Base-by-base conservation (phyloP, 2,329 filamentous ascomycete genomes). In the Aspergillus hiratsukae region DNA sequence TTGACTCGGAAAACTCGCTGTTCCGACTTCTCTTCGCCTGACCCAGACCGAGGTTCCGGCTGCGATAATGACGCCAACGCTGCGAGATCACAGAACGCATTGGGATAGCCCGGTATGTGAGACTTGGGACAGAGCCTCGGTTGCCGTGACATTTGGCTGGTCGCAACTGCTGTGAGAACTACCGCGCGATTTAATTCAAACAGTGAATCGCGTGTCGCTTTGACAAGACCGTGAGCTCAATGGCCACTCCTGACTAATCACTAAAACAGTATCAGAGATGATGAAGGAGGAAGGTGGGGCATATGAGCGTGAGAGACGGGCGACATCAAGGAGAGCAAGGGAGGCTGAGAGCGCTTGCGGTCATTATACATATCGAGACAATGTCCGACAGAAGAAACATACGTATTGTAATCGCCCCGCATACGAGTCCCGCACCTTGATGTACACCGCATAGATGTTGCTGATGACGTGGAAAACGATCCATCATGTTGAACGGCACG, bases 1-100 rank as follows among this genome's bases (percentile, higher is more conserved):
- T 76, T 77, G 37, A 75, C 73, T 11, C 75, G 71, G 58, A 75
- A 76, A 27, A 76, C 66, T 21, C 72, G 74, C 48, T 74, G 72
- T 48, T 74, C 68, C 10, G 66, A 64, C 58, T 71, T 74, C 37
- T 72, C 69, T 45, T 76, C 72, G 11, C 58, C 62, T 29, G 65
- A 43, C 49, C 63, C 61, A 27, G 64, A 62, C 25, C 66, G 66
- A 55, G 66, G 57, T 37, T 72, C 68, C 29, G 72, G 57, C 28
- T 67, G 67, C 11, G 71, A 64, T 31, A 72, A 54, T 48, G 72
- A 65, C 46, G 68, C 64, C 53, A 72, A 58, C 17, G 68, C 55
- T 51, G 64, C 64, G 59, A 72, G 64, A 52, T 70, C 68, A 61
- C 70, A 71, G 48, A 74, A 63, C 59, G 58, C 62, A 60, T 74